Conservation (phyloP, 345 rosid genomes). For the Crucihimalaya himalaica region DNA sequence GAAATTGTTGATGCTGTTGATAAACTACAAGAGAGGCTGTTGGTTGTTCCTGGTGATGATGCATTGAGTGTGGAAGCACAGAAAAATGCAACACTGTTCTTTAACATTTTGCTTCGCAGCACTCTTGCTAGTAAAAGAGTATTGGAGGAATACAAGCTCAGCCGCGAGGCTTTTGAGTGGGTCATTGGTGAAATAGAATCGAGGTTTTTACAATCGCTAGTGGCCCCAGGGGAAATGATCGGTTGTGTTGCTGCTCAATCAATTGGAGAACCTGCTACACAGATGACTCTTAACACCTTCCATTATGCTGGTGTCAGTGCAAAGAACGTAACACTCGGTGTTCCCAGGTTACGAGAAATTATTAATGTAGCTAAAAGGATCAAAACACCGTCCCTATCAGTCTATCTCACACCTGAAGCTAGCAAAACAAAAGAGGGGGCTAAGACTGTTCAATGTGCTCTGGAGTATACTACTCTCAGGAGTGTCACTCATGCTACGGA, state of each 20-base stretch:
- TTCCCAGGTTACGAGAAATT: conserved; percentile 93
- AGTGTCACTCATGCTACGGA: conserved; percentile 97
- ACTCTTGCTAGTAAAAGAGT: conserved; percentile 97
- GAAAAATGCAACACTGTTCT: conserved; percentile 97
- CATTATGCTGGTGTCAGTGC: conserved; percentile 99
- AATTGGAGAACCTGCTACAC: conserved; percentile 99
- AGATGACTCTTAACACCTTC: conserved; percentile 97
- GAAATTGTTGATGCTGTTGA: conserved; percentile 96
- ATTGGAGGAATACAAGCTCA: conserved; percentile 91
- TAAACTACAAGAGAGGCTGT: conserved; percentile 91
- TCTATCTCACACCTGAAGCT: conserved; percentile 72
- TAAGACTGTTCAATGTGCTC: conserved; percentile 92
- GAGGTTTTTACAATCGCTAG: conserved; percentile 83
- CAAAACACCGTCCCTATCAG: conserved; percentile 92
- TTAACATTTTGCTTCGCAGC: conserved; percentile 90
- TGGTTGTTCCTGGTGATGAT: conserved; percentile 95
- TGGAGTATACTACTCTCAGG: conserved; percentile 94
- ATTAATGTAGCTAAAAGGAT: conserved; percentile 95
- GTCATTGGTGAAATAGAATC: conserved; percentile 96
- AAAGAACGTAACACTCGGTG: conserved; percentile 97
- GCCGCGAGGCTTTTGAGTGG: conserved; percentile 98
- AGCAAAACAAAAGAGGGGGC: conserved; percentile 87
- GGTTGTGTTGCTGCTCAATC: conserved; percentile 99
- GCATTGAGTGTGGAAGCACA: conserved; percentile 94
- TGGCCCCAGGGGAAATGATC: conserved; percentile 98